A percentile compares a stretch with the other conserved stretches of the same genome.
phyloP scores from a whole-genome alignment of 345 rosid species.

The Laguncularia racemosa region DNA sequence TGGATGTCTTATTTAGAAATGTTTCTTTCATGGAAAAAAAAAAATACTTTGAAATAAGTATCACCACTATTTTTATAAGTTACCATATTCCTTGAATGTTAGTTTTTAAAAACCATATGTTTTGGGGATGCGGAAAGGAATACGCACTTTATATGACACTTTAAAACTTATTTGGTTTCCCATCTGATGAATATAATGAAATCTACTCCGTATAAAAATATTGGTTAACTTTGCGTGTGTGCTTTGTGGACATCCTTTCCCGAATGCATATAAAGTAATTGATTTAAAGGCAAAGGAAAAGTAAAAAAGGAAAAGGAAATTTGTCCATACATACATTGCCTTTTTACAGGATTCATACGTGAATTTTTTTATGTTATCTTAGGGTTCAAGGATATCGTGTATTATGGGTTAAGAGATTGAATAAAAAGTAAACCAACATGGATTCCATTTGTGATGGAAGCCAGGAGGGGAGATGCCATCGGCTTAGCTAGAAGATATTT shows the following conservation, averaged over 20 bases:
- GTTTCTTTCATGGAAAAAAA: too few relatives aligned
- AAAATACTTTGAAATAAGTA: too few relatives aligned
- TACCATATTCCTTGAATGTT: too few relatives aligned
- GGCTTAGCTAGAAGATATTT: too few relatives aligned
- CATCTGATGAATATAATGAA: background rate
- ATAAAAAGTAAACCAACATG: background rate
- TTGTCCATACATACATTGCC: constrained; percentile 2
- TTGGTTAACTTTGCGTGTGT: constrained; percentile 8
- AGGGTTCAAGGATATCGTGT: constrained; percentile 2
- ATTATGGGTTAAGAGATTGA: background rate
- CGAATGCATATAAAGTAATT: background rate
- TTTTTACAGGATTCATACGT: constrained; percentile 1
- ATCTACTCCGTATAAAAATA: background rate
- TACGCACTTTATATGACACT: too few relatives aligned
- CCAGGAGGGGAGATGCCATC: constrained; percentile 2
- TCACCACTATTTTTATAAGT: too few relatives aligned
- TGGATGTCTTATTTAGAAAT: too few relatives aligned
- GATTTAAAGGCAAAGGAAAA: background rate
- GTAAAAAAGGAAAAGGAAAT: background rate
- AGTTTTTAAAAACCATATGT: too few relatives aligned
- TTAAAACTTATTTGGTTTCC: too few relatives aligned
- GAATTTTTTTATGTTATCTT: constrained; percentile 7
- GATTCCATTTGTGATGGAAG: constrained; percentile 7
- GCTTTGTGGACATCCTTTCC: constrained; percentile 1
- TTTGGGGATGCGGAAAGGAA: too few relatives aligned